These are phyloP conservation scores for Diaporthe caulivora DNA, from an alignment of 2,329 filamentous ascomycete species.

Conservation along the genomic window DNA sequence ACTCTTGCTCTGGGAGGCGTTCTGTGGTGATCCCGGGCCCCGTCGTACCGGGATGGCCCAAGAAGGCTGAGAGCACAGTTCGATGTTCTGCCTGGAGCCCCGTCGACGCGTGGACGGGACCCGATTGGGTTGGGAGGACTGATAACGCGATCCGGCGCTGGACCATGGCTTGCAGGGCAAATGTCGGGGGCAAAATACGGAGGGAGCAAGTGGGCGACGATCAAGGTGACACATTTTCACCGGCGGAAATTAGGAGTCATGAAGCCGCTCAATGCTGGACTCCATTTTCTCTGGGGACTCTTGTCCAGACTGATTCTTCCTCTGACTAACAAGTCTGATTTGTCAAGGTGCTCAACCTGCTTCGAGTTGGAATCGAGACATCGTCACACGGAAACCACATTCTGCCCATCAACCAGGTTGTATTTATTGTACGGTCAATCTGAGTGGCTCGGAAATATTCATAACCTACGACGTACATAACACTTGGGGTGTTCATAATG, in stretches of 20 bases:
- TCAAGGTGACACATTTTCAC: not conserved
- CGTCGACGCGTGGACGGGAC: not conserved
- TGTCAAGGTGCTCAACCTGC: not conserved
- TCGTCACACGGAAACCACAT: too few species aligned
- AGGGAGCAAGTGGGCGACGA: constrained; percentile 2
- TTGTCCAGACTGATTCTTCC: too few species aligned
- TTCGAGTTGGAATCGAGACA: not conserved
- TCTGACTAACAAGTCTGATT: not conserved
- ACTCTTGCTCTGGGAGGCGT: constrained; percentile 1
- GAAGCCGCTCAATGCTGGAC: not conserved
- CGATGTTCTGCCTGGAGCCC: not conserved
- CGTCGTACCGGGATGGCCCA: constrained; percentile 4
- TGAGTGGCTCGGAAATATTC: not conserved
- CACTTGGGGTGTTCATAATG: not conserved
- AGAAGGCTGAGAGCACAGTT: constrained; percentile 9
- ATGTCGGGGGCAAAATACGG: not conserved
- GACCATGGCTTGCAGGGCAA: not conserved
- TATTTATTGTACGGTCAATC: too few species aligned
- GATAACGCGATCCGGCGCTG: not conserved
- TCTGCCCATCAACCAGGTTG: not conserved
- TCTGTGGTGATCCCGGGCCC: not conserved
- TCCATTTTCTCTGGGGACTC: not conserved
- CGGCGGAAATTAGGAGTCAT: not conserved
- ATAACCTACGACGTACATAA: not conserved
- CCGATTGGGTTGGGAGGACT: constrained; percentile 14